Conservation (phyloP, 495 filamentous ascomycete species). For the Tuber magnatum region DNA sequence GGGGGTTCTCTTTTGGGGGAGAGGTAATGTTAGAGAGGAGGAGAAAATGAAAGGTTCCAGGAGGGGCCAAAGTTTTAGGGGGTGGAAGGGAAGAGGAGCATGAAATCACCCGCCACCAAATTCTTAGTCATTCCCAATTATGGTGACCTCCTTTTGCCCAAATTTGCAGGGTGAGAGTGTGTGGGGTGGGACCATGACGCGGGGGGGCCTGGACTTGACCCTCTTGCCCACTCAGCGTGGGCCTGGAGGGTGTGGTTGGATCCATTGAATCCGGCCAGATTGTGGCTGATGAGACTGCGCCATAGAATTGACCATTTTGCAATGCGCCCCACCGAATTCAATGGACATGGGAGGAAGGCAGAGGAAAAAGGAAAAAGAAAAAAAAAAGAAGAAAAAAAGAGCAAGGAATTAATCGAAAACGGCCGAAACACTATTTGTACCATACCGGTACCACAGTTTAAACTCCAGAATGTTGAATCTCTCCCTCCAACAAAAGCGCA, state of each 20-base stretch:
- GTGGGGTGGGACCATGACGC: not conserved
- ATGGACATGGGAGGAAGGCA: not conserved
- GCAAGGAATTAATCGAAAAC: not conserved
- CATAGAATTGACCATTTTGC: not conserved
- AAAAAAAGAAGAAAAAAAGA: not conserved
- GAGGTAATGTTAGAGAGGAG: conserved; percentile 1
- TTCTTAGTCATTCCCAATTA: conserved; percentile 4
- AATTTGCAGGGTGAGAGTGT: not conserved
- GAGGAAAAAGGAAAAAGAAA: not conserved
- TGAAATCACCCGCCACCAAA: conserved; percentile 4
- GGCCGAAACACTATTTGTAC: not conserved
- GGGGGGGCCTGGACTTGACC: not conserved
- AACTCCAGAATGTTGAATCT: not conserved
- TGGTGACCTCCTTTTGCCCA: not conserved
- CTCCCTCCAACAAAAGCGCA: not conserved
- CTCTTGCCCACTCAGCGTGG: not conserved
- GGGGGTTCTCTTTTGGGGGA: not conserved
- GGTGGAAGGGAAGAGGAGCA: not conserved
- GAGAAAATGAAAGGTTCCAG: not conserved
- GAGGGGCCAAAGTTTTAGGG: conserved; percentile 4
- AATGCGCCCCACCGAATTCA: not conserved
- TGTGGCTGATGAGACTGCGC: not conserved
- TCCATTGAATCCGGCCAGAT: not conserved
- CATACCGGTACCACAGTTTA: conserved; percentile 2
- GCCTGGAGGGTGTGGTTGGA: not conserved